Evolutionary conservation across 352 stramenopile genomes (phyloP), one percentile per base, ranked within the genome.

Genomic region (Globisporangium megalacanthum): DNA sequence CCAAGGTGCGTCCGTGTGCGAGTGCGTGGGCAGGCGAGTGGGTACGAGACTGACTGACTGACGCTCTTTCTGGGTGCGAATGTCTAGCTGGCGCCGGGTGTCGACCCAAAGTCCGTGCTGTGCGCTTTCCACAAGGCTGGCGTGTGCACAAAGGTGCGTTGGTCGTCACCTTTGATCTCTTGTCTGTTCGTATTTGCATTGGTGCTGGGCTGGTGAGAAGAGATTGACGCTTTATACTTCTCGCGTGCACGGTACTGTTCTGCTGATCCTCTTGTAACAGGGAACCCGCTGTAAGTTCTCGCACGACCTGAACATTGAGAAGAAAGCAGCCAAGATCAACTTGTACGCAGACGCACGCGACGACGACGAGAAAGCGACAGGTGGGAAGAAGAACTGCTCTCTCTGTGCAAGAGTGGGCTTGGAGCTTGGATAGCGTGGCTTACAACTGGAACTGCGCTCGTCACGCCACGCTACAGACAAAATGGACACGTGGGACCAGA

Each of bases 71-170:
- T 49, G 59, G 29, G 3, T 66, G 8, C 63, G 22, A 29, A 45
- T 42, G 13, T 37, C 31, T 60, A 95, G 86, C 79, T 95, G 36
- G 82, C 86, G 54, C 83, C 87, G 62, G 87, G 86, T 58, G 86
- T 89, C 35, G 86, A 96, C 61, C 86, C 86, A 35, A 96, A 96
- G 75, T 92, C 85, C 46, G 65, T 96, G 44, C 65, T 96, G 33
- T 96, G 87, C 53, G 82, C 86, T 35, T 96, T 96, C 70, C 94
- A 95, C 64, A 96, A 96, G 72, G 72, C 80, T 39, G 83, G 82
- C 47, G 82, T 87, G 31, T 96, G 87, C 64, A 77, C 83, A n/a
- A 96, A 95, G 77, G 79, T 86, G 53, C 51, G 47, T 37, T 25
- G 41, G 37, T 63, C 11, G 4, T 56, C 4, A 45, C 4, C 19